Evolutionary conservation across 1,139 yeast genomes (phyloP), one percentile per base, ranked within the genome.

Genomic region (Geotrichum carabidarum): DNA sequence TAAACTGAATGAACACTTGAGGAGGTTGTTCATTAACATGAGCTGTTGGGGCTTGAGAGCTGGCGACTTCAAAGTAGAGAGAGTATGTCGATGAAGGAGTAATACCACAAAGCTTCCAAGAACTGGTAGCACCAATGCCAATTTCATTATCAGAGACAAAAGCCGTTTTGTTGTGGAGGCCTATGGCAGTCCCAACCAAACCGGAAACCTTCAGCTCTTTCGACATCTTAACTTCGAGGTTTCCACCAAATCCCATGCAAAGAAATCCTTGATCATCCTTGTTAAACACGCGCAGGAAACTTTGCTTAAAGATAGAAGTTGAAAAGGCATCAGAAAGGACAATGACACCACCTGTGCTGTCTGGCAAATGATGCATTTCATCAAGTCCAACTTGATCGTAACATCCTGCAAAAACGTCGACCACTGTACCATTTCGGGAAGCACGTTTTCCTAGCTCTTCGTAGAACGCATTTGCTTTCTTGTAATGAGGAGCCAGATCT

Each of bases 321-420:
- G 96, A 90, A 75, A 94, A 94, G 7, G 98, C 94, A 76, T 93
- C 99, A 1, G 96, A 80, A 64, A 93, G 80, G 55, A 93, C 82
- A 67, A 94, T 77, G 37, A 87, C 86, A 72, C 99, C 99, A 64
- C 99, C 99, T 32, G 98, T 93, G 64, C 81, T 78, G 73, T 89
- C 88, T 58, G 95, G 80, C 65, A 94, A 76, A 58, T 86, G 79
- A 72, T 89, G 88, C 98, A 93, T 93, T 75, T 93, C 99, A 64
- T 86, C 84, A 80, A 93, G 84, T 70, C 99, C 99, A 61, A 91
- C 87, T 77, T 93, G 99, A 74, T 93, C 99, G 69, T 90, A 91
- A 74, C 97, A 90, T 58, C 99, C 99, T 41, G 96, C 98, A 74
- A 90, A 91, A 52, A 93, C 82, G 72, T 93, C 99, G 54, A 93